Evolutionary conservation across 495 filamentous ascomycete species (phyloP).

Genomic region (Hypoxylon lenormandii): DNA sequence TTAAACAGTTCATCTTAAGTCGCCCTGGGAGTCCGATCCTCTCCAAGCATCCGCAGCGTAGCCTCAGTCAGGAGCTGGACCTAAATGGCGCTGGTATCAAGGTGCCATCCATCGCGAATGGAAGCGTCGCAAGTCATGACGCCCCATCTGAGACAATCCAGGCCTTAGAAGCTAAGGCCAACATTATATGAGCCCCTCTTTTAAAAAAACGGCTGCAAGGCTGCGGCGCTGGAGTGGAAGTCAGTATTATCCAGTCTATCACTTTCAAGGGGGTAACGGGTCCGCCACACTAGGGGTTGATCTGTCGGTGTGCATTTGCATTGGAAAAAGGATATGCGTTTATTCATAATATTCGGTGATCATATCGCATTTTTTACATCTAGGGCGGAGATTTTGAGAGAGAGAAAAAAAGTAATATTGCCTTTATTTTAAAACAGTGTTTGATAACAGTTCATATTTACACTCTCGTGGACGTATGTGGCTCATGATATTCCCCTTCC

Average conservation of each 20-base stretch:
- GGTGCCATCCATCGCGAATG: conserved; percentile 47
- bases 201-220: neutral
- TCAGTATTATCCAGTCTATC: conserved; percentile 21
- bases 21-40: conserved; percentile 67
- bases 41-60: conserved; percentile 56
- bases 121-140: conserved; percentile 41
- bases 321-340: conserved; percentile 3
- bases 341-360: conserved; percentile 11
- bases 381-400: neutral
- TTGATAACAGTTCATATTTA: neutral
- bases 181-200: conserved; percentile 49
- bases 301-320: conserved; percentile 32
- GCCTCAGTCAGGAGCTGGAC: conserved; percentile 54
- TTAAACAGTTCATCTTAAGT: conserved; percentile 68
- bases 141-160: conserved; percentile 51
- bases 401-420: neutral
- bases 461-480: neutral
- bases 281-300: conserved; percentile 9
- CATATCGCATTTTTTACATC: conserved; percentile 17
- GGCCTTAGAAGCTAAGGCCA: conserved; percentile 61
- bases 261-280: conserved; percentile 2
- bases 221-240: neutral
- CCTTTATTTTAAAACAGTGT: neutral
- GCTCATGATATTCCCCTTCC: no score
- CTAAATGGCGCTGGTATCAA: conserved; percentile 44